These are phyloP conservation scores for Sclerospora graminicola DNA, from an alignment of 352 stramenopile genomes.

Conservation along the genomic window DNA sequence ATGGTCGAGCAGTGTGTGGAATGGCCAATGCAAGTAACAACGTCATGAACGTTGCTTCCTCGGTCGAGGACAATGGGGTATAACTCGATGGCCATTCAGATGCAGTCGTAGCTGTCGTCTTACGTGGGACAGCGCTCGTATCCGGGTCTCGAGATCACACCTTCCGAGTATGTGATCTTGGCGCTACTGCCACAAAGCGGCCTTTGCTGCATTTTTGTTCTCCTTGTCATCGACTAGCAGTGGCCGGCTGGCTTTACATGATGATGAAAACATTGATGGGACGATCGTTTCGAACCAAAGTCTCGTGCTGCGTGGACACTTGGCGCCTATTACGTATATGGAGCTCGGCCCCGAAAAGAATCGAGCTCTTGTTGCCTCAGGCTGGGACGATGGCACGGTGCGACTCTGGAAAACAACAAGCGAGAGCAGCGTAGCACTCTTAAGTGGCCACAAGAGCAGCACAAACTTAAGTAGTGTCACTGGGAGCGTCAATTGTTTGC, in stretches of 20 bases:
- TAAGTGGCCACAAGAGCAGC: conserved; percentile 29
- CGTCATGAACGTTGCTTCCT: conserved; percentile 28
- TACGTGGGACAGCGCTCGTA: conserved; percentile 55
- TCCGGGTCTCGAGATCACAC: conserved; percentile 66
- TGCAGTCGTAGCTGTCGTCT: conserved; percentile 40
- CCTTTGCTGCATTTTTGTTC: conserved; percentile 62
- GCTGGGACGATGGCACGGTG: conserved; percentile 56
- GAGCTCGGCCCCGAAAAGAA: conserved; percentile 62
- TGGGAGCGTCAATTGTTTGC: conserved; percentile 41
- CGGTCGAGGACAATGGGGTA: conserved; percentile 20
- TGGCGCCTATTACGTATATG: conserved; percentile 46
- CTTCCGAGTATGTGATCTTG: conserved; percentile 61
- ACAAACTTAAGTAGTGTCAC: no score
- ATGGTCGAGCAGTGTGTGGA: conserved; percentile 42
- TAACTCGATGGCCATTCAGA: conserved; percentile 53
- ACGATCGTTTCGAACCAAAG: conserved; percentile 47
- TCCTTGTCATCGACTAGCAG: conserved; percentile 12
- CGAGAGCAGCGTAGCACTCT: conserved; percentile 40
- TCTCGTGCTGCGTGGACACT: conserved; percentile 55
- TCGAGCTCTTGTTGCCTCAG: conserved; percentile 49
- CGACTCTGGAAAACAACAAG: conserved; percentile 67
- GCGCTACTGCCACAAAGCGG: conserved; percentile 43
- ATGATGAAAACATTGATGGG: conserved; percentile 37
- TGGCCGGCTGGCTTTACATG: neutral
- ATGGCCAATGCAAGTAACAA: conserved; percentile 28